Evolutionary conservation across 192 early-diverging fungal genomes (phyloP), one percentile per base, ranked within the genome.

Genomic region (Coemansia sp.): DNA sequence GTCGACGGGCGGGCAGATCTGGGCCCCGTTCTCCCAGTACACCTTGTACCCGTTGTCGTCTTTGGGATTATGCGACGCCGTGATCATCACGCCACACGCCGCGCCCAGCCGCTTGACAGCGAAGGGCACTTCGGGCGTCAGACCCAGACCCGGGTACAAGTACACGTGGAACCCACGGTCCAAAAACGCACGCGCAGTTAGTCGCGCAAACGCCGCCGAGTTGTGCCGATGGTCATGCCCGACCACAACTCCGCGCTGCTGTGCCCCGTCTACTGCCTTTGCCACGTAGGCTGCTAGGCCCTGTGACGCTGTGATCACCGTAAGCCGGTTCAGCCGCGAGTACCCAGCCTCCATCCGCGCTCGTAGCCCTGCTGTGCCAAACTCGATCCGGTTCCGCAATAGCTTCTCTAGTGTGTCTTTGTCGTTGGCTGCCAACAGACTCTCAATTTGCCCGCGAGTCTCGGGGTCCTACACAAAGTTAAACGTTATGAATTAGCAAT

Each of bases 281-380:
- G 86, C 76, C 5, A 94, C 85, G 70, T 93, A 95, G 4, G 80
- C 81, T 13, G 87, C 87, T 43, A 95, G 77, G 21, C 95, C 94
- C 87, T 98, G 96, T 10, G 92, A 89, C 21, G 96, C 94, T 70
- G 95, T 93, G 63, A 96, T 93, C 33, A 98, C 95, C 1, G 95
- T 97, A 67, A 96, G 76, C 67, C 91, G 88, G 78, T 98, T 98
- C 89, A 98, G 95, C 35, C 94, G 81, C 38, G 94, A 86, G 83
- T 93, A 98, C 23, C 96, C 96, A 62, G 95, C 92, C 67, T 92
- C 92, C 95, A 96, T 98, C n/a, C 87, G 86, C 21, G 95, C 93
- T 42, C 96, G 86, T 39, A 98, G 79, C 4, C 96, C 92, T 26
- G 94, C 91, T 4, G 94, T 96, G 39, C 94, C 94, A 72, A 94